Evolutionary conservation across 2,329 filamentous ascomycete genomes (phyloP).

Genomic region (Pseudogymnoascus sp.): DNA sequence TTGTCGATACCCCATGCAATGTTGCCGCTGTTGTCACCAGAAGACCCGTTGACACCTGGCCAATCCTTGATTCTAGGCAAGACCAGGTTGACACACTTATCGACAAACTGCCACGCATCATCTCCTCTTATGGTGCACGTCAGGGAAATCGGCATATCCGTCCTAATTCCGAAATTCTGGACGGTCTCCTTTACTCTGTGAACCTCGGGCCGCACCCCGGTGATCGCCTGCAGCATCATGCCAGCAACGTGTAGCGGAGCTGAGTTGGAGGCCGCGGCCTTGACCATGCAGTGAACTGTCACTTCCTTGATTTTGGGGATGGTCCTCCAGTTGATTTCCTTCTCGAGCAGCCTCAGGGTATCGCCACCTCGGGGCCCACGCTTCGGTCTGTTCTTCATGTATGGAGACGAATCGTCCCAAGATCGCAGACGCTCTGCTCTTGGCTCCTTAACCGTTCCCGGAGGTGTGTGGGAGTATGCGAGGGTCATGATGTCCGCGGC

Average conservation of each 20-base stretch:
- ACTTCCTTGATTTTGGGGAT: slow-evolving; percentile 75
- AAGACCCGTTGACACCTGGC: slow-evolving; percentile 65
- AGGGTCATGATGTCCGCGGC: slow-evolving; percentile 83
- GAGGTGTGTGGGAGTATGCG: slow-evolving; percentile 77
- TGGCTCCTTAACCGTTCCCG: slow-evolving; percentile 55
- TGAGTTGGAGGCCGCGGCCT: slow-evolving; percentile 60
- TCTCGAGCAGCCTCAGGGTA: slow-evolving; percentile 63
- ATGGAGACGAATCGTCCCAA: slow-evolving; percentile 88
- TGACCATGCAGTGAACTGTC: slow-evolving; percentile 70
- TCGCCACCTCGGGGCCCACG: slow-evolving; percentile 77
- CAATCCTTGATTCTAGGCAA: slow-evolving; percentile 95
- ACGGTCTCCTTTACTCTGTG: slow-evolving; percentile 66
- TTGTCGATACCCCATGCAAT: slow-evolving; percentile 72
- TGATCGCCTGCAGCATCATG: slow-evolving; percentile 78
- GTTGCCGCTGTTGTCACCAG: slow-evolving; percentile 84
- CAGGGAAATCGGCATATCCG: slow-evolving; percentile 64
- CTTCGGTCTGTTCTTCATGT: slow-evolving; percentile 83
- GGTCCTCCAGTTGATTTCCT: slow-evolving; percentile 71
- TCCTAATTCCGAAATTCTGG: slow-evolving; percentile 64
- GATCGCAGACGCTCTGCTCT: slow-evolving; percentile 63
- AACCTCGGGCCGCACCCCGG: slow-evolving; percentile 63
- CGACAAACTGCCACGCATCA: slow-evolving; percentile 80
- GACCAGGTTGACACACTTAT: slow-evolving; percentile 83
- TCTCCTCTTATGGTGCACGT: slow-evolving; percentile 74
- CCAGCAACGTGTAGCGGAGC: slow-evolving; percentile 74